Conservation (phyloP, 2,329 filamentous ascomycete species). For the Incumbomyces delicatus region DNA sequence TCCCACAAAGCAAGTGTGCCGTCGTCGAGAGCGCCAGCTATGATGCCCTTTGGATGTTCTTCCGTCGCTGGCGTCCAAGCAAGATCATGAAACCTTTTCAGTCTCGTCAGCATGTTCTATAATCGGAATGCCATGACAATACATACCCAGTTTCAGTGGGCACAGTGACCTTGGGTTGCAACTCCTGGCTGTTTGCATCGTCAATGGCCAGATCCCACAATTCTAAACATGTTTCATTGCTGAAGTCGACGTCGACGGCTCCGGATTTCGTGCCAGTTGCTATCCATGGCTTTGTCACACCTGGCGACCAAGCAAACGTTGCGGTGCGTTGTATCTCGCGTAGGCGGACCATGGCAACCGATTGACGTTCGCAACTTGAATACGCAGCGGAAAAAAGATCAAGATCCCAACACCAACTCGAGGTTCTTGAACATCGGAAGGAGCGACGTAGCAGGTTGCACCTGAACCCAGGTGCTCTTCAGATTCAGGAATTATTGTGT, state of each 20-base stretch:
- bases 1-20: constrained; percentile 91
- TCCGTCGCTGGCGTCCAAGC: constrained; percentile 81
- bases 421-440: constrained; percentile 1
- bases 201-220: constrained; percentile 89
- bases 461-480: too few relatives aligned
- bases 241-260: constrained; percentile 94
- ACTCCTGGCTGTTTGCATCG: constrained; percentile 66
- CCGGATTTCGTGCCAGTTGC: constrained; percentile 92
- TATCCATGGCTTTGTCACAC: constrained; percentile 65
- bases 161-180: constrained; percentile 75
- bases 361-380: constrained; percentile 21
- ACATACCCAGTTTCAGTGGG: constrained; percentile 77
- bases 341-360: constrained; percentile 70
- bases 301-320: constrained; percentile 93
- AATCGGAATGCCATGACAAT: not conserved
- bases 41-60: constrained; percentile 72
- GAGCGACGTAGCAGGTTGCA: not conserved
- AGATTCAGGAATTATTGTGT: too few relatives aligned
- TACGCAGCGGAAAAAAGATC: not conserved
- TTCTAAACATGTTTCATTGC: constrained; percentile 91
- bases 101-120: constrained; percentile 4
- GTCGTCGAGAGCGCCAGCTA: constrained; percentile 91
- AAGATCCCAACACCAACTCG: too few relatives aligned
- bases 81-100: constrained; percentile 84
- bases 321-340: constrained; percentile 94